Conservation (phyloP, 2,329 filamentous ascomycete species). For the Claviceps sp. region DNA sequence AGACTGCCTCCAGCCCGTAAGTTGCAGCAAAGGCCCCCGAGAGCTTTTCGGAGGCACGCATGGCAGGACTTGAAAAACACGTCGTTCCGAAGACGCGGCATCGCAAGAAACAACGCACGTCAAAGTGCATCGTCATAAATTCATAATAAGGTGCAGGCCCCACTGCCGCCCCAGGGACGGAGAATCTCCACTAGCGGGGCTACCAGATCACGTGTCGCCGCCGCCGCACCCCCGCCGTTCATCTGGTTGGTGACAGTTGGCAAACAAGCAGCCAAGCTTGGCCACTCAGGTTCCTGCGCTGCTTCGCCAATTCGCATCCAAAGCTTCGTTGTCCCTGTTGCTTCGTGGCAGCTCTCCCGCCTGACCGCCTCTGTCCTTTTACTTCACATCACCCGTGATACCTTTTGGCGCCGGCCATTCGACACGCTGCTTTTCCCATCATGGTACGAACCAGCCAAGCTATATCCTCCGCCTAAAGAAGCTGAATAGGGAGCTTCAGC, state of each 20-base stretch:
- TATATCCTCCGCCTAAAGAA: not conserved
- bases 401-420: not conserved
- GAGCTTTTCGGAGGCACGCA: too few species aligned
- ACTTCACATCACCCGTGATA: constrained; percentile 1
- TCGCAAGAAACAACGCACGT: too few species aligned
- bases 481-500: not conserved
- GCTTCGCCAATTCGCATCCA: constrained; percentile 1
- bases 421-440: not conserved
- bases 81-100: too few species aligned
- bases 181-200: not conserved
- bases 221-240: not conserved
- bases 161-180: not conserved
- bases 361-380: not conserved
- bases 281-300: not conserved
- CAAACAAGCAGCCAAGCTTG: not conserved
- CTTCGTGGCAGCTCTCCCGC: not conserved
- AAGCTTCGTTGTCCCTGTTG: not conserved
- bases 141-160: not conserved
- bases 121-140: too few species aligned
- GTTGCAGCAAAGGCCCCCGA: too few species aligned
- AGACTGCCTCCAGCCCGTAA: too few species aligned
- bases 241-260: constrained; percentile 1
- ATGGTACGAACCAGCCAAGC: constrained; percentile 3
- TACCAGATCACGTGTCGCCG: not conserved
- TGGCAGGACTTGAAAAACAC: too few species aligned